These are phyloP conservation scores for Clavispora santaluciae DNA, from an alignment of 805 yeast genomes.

Conservation along the genomic window DNA sequence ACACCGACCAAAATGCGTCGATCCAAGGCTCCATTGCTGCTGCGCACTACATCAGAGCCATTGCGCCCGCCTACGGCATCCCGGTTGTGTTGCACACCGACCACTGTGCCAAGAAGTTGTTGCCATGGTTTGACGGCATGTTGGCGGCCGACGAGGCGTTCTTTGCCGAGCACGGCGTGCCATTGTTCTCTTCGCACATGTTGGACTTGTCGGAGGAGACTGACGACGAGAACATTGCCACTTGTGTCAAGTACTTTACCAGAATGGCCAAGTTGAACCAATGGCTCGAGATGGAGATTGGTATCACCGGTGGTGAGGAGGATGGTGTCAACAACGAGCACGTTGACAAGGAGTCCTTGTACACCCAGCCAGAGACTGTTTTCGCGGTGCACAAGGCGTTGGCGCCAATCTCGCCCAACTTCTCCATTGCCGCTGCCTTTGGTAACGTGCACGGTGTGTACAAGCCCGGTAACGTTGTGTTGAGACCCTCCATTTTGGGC, in stretches of 20 bases:
- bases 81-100: slow-evolving; percentile 97
- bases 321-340: slow-evolving; percentile 99
- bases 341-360: slow-evolving; percentile 79
- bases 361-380: slow-evolving; percentile 95
- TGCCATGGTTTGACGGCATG: slow-evolving; percentile 99
- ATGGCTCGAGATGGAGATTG: slow-evolving; percentile 99
- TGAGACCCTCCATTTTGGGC: slow-evolving; percentile 89
- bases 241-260: slow-evolving; percentile 90
- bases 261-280: slow-evolving; percentile 92
- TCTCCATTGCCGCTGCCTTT: slow-evolving; percentile 98
- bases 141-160: slow-evolving; percentile 93
- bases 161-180: slow-evolving; percentile 83
- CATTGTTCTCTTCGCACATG: slow-evolving; percentile 98
- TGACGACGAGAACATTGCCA: slow-evolving; percentile 91
- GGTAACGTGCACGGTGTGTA: slow-evolving; percentile 99
- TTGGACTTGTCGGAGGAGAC: slow-evolving; percentile 95
- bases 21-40: slow-evolving; percentile 95
- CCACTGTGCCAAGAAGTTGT: slow-evolving; percentile 97
- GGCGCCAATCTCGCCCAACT: slow-evolving; percentile 88
- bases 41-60: slow-evolving; percentile 93
- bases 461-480: slow-evolving; percentile 97
- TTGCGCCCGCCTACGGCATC: slow-evolving; percentile 94
- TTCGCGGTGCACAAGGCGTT: slow-evolving; percentile 88
- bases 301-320: slow-evolving; percentile 99
- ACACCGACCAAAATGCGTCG: slow-evolving; percentile 90